A percentile compares a stretch with the other conserved stretches of the same genome.
Evolutionary conservation across 202 grass and related monocot genomes (phyloP).

Genomic region (Brachypodium distachyon): DNA sequence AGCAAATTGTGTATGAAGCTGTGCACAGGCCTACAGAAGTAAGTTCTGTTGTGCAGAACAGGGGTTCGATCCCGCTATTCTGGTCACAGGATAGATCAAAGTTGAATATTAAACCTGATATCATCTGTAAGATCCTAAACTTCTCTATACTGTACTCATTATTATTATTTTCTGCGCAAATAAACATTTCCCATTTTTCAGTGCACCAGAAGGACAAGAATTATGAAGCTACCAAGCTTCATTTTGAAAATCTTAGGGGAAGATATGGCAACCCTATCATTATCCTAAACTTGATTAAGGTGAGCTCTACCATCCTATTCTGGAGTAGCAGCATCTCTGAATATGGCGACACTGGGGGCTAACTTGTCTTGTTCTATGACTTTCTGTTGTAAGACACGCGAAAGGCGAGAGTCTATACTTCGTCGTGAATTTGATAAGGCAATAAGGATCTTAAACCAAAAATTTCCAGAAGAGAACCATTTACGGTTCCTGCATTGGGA

Average conservation of each 20-base stretch:
- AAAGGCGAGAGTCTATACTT: slow-evolving; percentile 90
- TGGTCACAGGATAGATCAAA: slow-evolving; percentile 92
- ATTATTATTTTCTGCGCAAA: background rate
- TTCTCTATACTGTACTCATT: background rate
- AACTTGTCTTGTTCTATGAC: slow-evolving; percentile 9
- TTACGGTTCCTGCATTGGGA: slow-evolving; percentile 92
- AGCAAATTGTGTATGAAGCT: slow-evolving; percentile 91
- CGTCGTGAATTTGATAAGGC: slow-evolving; percentile 70
- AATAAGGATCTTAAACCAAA: slow-evolving; percentile 63
- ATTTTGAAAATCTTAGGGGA: slow-evolving; percentile 77
- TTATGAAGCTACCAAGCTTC: slow-evolving; percentile 82
- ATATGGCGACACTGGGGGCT: slow-evolving; percentile 7
- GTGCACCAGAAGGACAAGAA: slow-evolving; percentile 65
- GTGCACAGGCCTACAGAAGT: slow-evolving; percentile 53
- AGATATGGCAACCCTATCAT: slow-evolving; percentile 94
- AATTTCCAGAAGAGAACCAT: slow-evolving; percentile 46
- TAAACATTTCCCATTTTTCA: slow-evolving; percentile 35
- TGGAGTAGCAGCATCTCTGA: slow-evolving; percentile 7
- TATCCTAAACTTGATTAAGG: slow-evolving; percentile 98
- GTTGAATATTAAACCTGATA: slow-evolving; percentile 84
- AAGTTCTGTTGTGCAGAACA: slow-evolving; percentile 92
- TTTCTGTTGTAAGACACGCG: slow-evolving; percentile 44
- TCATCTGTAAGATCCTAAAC: slow-evolving; percentile 72
- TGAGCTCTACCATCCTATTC: slow-evolving; percentile 33
- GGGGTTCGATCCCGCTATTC: slow-evolving; percentile 92